A percentile compares a stretch with the other conserved stretches of the same genome.
phyloP scores from a whole-genome alignment of 495 filamentous ascomycete species.

The Mycothermus thermophilus region DNA sequence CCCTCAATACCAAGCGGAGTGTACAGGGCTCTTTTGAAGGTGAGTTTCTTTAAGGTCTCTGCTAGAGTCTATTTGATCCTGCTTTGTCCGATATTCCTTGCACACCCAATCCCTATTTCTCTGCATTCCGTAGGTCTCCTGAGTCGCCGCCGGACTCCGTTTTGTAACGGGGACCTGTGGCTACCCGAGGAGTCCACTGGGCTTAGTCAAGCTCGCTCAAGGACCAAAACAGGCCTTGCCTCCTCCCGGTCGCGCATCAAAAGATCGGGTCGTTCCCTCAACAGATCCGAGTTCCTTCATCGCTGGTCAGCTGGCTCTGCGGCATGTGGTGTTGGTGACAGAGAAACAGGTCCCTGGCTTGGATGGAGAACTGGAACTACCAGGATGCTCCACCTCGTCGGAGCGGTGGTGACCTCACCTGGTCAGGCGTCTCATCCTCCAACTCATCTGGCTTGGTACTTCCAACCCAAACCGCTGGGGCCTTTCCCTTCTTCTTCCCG shows the following conservation, averaged over 20 bases:
- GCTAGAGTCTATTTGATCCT: background rate
- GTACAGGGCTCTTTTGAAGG: conserved; percentile 71
- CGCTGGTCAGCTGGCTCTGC: too few relatives aligned
- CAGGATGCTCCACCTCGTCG: conserved; percentile 7
- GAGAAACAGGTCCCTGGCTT: background rate
- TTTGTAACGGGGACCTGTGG: conserved; percentile 3
- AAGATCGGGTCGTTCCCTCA: background rate
- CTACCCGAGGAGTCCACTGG: conserved; percentile 9
- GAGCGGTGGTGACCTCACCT: conserved; percentile 5
- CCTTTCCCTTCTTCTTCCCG: background rate
- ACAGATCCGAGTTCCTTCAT: too few relatives aligned
- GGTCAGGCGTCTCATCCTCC: conserved; percentile 2
- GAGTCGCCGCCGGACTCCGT: too few relatives aligned
- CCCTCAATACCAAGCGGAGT: conserved; percentile 56
- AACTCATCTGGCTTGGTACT: conserved; percentile 1
- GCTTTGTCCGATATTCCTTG: background rate
- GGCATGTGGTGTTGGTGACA: conserved; percentile 1
- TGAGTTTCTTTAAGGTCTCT: conserved; percentile 24
- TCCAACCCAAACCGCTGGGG: background rate
- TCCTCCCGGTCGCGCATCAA: background rate
- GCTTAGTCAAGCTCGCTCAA: conserved; percentile 5
- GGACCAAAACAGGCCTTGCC: background rate
- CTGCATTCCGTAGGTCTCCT: background rate
- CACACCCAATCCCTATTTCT: too few relatives aligned
- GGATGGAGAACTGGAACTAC: conserved; percentile 7